Evolutionary conservation across 305 asterid genomes (phyloP).

Genomic region (Fraxinus sp.): DNA sequence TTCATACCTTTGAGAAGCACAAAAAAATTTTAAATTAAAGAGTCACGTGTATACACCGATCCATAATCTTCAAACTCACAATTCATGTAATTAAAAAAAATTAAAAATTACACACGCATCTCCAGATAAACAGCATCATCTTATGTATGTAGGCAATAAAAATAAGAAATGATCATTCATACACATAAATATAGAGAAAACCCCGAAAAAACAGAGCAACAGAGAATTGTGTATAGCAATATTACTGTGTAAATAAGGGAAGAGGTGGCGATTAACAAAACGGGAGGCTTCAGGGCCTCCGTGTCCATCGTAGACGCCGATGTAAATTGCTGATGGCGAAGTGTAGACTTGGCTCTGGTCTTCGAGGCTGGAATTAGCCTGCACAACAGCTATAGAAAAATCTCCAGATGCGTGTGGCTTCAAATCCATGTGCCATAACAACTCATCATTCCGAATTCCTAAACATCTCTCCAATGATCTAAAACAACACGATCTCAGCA

Average conservation of each 20-base stretch:
- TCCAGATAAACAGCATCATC: neutral
- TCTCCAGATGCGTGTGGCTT: slow-evolving; percentile 84
- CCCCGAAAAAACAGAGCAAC: neutral
- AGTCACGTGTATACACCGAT: neutral
- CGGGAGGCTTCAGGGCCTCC: slow-evolving; percentile 98
- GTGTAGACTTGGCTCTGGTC: slow-evolving; percentile 89
- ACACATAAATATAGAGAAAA: neutral
- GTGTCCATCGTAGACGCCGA: slow-evolving; percentile 96
- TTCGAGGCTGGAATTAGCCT: slow-evolving; percentile 85
- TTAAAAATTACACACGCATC: neutral
- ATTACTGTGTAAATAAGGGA: slow-evolving; percentile 74
- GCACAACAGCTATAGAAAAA: slow-evolving; percentile 89
- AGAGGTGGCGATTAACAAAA: slow-evolving; percentile 73
- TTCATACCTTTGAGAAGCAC: neutral
- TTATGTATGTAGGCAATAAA: neutral
- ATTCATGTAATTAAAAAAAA: neutral
- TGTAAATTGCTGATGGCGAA: slow-evolving; percentile 80
- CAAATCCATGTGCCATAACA: slow-evolving; percentile 85
- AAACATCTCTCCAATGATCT: slow-evolving; percentile 53
- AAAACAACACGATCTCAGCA: slow-evolving; percentile 63
- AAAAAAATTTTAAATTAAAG: neutral
- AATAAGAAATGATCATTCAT: neutral
- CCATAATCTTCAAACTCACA: neutral
- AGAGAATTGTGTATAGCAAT: neutral
- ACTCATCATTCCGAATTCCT: slow-evolving; percentile 61